Percentiles rank a stretch among this genome's conserved stretches.
phyloP scores from a whole-genome alignment of 2,329 filamentous ascomycete genomes.

The Xylaria multiplex region DNA sequence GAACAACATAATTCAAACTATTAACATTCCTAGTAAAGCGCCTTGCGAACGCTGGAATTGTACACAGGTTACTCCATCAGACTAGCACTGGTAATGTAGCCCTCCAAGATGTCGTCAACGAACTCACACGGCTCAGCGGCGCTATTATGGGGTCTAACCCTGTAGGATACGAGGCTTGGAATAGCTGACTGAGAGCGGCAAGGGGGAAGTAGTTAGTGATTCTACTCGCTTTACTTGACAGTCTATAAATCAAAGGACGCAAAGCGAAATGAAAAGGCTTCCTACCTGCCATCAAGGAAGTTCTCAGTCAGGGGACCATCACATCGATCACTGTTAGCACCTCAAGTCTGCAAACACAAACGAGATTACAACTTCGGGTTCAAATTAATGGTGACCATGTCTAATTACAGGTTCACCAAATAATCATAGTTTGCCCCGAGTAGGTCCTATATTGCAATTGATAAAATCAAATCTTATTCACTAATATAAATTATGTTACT shows the following conservation, averaged over 20 bases:
- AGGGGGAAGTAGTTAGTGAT: not conserved
- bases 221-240: not conserved
- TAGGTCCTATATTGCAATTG: no score
- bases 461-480: no score
- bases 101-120: not conserved
- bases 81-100: no score
- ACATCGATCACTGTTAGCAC: not conserved
- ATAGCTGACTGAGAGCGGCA: slow-evolving; percentile 9
- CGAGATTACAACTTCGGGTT: not conserved
- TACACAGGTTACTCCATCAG: no score
- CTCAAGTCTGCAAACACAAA: not conserved
- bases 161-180: not conserved
- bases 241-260: not conserved
- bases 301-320: slow-evolving; percentile 1
- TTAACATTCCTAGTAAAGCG: no score
- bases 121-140: not conserved
- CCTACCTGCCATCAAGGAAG: slow-evolving; percentile 7
- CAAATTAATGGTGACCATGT: not conserved
- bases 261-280: slow-evolving; percentile 17
- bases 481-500: not conserved
- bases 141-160: not conserved
- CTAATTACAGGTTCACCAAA: no score
- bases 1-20: no score
- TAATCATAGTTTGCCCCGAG: no score
- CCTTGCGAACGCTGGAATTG: no score